A percentile compares a stretch with the other conserved stretches of the same genome.
These are phyloP conservation scores for Fusarium chuoi DNA, from an alignment of 2,329 filamentous ascomycete genomes.

Conservation along the genomic window DNA sequence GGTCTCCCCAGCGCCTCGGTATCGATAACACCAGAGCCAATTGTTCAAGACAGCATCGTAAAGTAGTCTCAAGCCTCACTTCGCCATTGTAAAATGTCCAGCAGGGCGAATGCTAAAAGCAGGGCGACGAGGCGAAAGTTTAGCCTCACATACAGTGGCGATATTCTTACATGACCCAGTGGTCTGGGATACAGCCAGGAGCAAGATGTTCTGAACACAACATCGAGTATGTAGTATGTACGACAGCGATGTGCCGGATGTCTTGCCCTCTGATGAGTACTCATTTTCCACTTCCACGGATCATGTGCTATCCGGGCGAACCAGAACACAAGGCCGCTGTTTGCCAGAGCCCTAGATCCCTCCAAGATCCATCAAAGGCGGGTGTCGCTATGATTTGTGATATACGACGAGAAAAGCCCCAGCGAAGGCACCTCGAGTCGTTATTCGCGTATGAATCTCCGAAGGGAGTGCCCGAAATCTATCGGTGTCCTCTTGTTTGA, in stretches of 20 bases:
- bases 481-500: conserved; percentile 24
- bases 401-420: conserved; percentile 31
- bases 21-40: conserved; percentile 27
- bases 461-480: conserved; percentile 40
- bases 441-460: not conserved
- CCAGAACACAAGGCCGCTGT: conserved; percentile 11
- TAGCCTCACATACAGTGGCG: conserved; percentile 16
- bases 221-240: conserved; percentile 1
- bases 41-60: conserved; percentile 7
- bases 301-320: conserved; percentile 19
- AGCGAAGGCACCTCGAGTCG: not conserved
- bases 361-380: conserved; percentile 11
- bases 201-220: conserved; percentile 6
- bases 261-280: not conserved
- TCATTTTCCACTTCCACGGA: conserved; percentile 21
- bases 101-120: conserved; percentile 21
- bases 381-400: conserved; percentile 35
- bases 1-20: conserved; percentile 9
- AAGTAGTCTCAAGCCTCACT: conserved; percentile 15
- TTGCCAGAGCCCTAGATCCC: conserved; percentile 13
- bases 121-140: conserved; percentile 12
- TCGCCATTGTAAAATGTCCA: conserved; percentile 15
- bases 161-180: not conserved
- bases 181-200: not conserved
- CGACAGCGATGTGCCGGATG: not conserved